These are phyloP conservation scores for Brassica hybrid DNA, from an alignment of 441 rosid genomes.

Conservation along the genomic window DNA sequence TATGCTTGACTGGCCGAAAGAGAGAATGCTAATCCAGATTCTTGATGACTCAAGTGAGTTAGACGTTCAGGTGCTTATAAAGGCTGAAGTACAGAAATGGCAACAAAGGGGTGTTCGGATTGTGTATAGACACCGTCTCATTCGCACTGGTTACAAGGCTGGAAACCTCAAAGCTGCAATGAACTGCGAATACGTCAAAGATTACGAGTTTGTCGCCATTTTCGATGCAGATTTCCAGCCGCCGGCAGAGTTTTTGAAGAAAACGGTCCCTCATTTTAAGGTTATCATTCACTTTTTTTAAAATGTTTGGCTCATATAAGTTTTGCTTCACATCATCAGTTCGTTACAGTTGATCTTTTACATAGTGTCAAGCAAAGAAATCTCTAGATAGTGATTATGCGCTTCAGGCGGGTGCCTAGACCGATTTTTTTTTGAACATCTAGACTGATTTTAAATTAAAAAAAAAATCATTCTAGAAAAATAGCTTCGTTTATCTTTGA, in stretches of 20 bases:
- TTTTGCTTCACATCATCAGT: no score
- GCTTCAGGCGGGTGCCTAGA: no score
- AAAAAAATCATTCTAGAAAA: no score
- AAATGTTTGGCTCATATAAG: not conserved
- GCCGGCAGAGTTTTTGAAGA: slow-evolving; percentile 82
- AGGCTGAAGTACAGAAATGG: slow-evolving; percentile 94
- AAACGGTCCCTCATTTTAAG: slow-evolving; percentile 84
- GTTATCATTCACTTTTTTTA: slow-evolving; percentile 25
- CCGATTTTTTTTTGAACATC: no score
- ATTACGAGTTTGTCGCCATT: slow-evolving; percentile 89
- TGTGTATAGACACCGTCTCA: slow-evolving; percentile 74
- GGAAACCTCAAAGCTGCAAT: slow-evolving; percentile 96
- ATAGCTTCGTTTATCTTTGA: no score
- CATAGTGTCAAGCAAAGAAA: no score
- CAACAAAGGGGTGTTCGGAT: slow-evolving; percentile 86
- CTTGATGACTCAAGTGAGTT: slow-evolving; percentile 92
- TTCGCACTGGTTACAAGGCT: slow-evolving; percentile 93
- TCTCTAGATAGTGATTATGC: no score
- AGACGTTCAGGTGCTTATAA: slow-evolving; percentile 79
- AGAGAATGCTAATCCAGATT: slow-evolving; percentile 87
- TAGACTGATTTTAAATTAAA: no score
- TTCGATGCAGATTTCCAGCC: slow-evolving; percentile 99
- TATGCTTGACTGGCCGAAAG: slow-evolving; percentile 89
- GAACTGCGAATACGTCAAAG: slow-evolving; percentile 84
- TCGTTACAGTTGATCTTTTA: no score